These are phyloP conservation scores for Pleurotus tuber-regium DNA, from an alignment of 768 basidiomycete species.

Conservation along the genomic window DNA sequence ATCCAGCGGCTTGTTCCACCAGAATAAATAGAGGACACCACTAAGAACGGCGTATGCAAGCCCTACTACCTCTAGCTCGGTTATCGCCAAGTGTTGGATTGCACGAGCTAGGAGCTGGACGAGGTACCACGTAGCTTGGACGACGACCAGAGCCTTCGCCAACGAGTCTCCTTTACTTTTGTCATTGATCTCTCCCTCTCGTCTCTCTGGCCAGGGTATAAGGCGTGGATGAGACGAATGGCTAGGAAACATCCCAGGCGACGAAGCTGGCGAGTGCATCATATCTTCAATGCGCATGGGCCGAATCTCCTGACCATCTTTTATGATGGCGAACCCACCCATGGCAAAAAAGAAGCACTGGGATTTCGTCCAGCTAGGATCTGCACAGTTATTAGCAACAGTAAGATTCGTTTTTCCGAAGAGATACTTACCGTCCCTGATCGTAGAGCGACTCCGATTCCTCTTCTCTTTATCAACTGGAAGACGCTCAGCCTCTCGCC, in stretches of 20 bases:
- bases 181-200: slow-evolving; percentile 23
- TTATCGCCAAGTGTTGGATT: slow-evolving; percentile 19
- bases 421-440: background rate
- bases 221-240: background rate
- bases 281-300: background rate
- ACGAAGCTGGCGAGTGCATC: background rate
- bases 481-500: background rate
- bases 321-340: slow-evolving; percentile 24
- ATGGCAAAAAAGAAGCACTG: slow-evolving; percentile 25
- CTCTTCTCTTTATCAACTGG: background rate
- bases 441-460: background rate
- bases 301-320: background rate
- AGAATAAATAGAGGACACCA: slow-evolving; percentile 25
- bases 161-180: slow-evolving; percentile 25
- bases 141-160: slow-evolving; percentile 21
- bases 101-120: slow-evolving; percentile 25
- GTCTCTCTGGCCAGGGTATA: slow-evolving; percentile 11
- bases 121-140: slow-evolving; percentile 29
- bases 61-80: slow-evolving; percentile 29
- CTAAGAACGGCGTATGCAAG: slow-evolving; percentile 25
- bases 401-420: background rate
- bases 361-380: slow-evolving; percentile 16
- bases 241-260: background rate
- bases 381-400: background rate
- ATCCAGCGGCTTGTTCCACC: slow-evolving; percentile 35